A percentile compares a stretch with the other conserved stretches of the same genome.
These are phyloP conservation scores for Ophiostoma fasciatum DNA, from an alignment of 2,329 filamentous ascomycete species.

Conservation along the genomic window DNA sequence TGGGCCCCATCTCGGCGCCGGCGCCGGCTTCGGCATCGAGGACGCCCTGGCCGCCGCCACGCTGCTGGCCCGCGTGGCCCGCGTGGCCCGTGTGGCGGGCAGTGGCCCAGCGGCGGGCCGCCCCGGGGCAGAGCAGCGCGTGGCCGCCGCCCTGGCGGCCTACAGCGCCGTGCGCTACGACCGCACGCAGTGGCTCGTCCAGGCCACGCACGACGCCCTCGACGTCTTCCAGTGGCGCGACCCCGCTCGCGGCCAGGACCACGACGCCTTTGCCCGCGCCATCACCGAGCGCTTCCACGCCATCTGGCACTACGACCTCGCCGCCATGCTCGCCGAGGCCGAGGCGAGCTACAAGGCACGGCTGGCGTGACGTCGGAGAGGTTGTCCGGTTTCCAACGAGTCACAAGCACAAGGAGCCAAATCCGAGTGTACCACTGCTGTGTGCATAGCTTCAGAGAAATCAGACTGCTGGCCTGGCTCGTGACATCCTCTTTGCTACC, in stretches of 20 bases:
- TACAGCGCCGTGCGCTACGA: conserved; percentile 24
- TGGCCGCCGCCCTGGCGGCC: conserved; percentile 20
- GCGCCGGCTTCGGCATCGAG: conserved; percentile 41
- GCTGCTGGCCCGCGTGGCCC: conserved; percentile 16
- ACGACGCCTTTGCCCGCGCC: conserved; percentile 21
- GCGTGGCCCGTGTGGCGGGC: too few species aligned
- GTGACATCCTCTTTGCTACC: too few species aligned
- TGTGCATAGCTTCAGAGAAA: too few species aligned
- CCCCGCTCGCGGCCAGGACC: conserved; percentile 17
- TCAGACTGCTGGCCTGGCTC: too few species aligned
- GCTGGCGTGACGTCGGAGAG: too few species aligned
- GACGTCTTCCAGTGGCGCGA: conserved; percentile 25
- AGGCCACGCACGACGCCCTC: conserved; percentile 22
- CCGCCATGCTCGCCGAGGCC: conserved; percentile 18
- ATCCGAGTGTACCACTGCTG: too few species aligned
- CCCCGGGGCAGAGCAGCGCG: not conserved
- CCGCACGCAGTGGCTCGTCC: conserved; percentile 28
- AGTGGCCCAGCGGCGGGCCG: not conserved
- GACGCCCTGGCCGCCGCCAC: conserved; percentile 31
- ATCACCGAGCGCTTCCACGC: conserved; percentile 20
- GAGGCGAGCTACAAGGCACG: too few species aligned
- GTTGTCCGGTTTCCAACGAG: too few species aligned
- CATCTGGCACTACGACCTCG: conserved; percentile 24
- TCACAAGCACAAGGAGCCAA: too few species aligned
- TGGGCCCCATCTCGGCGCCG: conserved; percentile 39